Base-by-base conservation (phyloP, 805 yeast genomes). In the Myxozyma kluyveri region DNA sequence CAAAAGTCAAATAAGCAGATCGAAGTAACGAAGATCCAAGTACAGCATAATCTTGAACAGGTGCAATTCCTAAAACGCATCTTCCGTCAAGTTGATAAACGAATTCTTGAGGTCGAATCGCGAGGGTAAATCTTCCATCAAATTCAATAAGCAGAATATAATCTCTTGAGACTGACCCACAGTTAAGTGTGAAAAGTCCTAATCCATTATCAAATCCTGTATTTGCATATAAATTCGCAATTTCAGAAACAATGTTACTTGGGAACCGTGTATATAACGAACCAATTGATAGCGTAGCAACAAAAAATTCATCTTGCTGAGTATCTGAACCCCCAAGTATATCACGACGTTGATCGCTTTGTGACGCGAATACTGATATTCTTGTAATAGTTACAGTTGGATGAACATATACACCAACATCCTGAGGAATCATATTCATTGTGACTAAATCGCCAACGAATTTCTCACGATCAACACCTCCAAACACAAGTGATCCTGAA, bases 391-490 rank as follows among this genome's bases (percentile, higher is more conserved):
- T 19, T 17, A 56, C 47, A 24, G 21, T 41, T 24, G 49, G 45
- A 21, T 24, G 23, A 9, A 33, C 22, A 35, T 4, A 38, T 14
- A 31, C 27, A 2, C 42, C 48, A 4, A 18, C 17, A 14, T 17
- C 19, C 14, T 6, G 7, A 9, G 54, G 50, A 19, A 19, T 14
- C 12, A 53, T 55, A 2, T 68, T 69, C 37, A 72, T 52, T 2
- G 67, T 59, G 6, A 54, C 57, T 50, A 75, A 63, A 4, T 60
- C 63, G 17, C 76, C 77, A 1, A 50, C 37, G 59, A 69, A 74
- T 59, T 73, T 74, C 19, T 70, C 67, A 27, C 65, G 64, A 60
- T 75, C 78, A 31, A 74, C 61, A 19, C 73, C 79, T n/a, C 78
- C 78, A 57, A 74, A 74, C 43, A 75, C 63, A 27, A 75, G 56